Evolutionary conservation across 2,329 filamentous ascomycete species (phyloP).

Genomic region (Elsinoe fawcettii): DNA sequence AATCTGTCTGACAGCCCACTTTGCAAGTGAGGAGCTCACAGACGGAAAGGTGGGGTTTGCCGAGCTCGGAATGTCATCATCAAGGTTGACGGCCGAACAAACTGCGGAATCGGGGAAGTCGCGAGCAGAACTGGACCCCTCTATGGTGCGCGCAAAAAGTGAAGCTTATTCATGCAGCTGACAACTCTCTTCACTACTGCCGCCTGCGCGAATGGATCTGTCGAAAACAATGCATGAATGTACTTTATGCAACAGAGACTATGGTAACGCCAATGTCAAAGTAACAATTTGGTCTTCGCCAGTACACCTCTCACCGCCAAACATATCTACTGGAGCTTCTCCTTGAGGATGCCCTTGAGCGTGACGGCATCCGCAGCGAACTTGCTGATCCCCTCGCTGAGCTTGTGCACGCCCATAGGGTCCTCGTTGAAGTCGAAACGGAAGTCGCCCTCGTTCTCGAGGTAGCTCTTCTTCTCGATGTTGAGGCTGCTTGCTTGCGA

Average conservation of each 20-base stretch:
- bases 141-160: background rate
- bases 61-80: constrained; percentile 15
- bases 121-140: background rate
- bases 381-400: constrained; percentile 98
- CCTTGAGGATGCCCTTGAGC: constrained; percentile 83
- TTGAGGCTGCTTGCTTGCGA: constrained; percentile 57
- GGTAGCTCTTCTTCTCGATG: constrained; percentile 83
- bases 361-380: constrained; percentile 93
- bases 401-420: constrained; percentile 98
- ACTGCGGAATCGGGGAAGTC: constrained; percentile 2
- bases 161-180: background rate
- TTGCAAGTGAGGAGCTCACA: background rate
- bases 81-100: background rate
- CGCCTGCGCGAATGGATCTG: background rate
- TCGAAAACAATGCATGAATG: background rate
- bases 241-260: constrained; percentile 9
- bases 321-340: constrained; percentile 60
- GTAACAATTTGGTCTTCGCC: constrained; percentile 1
- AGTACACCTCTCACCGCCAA: background rate
- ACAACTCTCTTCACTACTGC: background rate
- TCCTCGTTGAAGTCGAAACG: constrained; percentile 99
- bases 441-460: constrained; percentile 83
- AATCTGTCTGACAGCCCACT: constrained; percentile 2
- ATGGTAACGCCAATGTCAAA: background rate
- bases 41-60: constrained; percentile 13